These are phyloP conservation scores for Phytopythium chamaehyphon DNA, from an alignment of 352 stramenopile species.

Conservation along the genomic window DNA sequence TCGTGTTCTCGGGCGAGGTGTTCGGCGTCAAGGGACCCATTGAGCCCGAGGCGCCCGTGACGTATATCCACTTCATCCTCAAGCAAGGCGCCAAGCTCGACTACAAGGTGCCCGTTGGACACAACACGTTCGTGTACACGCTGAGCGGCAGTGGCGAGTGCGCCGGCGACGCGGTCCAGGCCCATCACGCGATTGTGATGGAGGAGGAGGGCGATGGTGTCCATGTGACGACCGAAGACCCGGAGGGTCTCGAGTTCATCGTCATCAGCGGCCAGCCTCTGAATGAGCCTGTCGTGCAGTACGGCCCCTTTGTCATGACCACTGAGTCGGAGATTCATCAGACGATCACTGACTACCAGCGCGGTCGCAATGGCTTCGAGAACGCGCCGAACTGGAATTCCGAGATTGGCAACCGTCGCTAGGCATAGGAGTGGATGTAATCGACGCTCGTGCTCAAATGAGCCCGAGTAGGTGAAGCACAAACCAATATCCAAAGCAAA, in stretches of 20 bases:
- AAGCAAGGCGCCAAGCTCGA: conserved; percentile 24
- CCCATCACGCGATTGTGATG: conserved; percentile 50
- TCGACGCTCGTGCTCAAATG: too few relatives aligned
- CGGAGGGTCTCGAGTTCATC: conserved; percentile 42
- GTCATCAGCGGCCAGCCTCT: conserved; percentile 49
- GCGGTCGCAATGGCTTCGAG: conserved; percentile 63
- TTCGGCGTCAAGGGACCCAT: conserved; percentile 36
- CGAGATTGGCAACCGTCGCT: conserved; percentile 36
- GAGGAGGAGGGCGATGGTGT: conserved; percentile 50
- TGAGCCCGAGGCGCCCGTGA: conserved; percentile 38
- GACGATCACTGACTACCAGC: conserved; percentile 45
- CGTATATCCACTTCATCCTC: conserved; percentile 51
- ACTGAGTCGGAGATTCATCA: conserved; percentile 44
- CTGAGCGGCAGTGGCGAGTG: conserved; percentile 26
- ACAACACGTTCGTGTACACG: conserved; percentile 43
- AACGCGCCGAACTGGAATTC: conserved; percentile 45
- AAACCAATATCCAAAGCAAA: too few relatives aligned
- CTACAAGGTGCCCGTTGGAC: conserved; percentile 32
- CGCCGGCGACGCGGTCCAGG: conserved; percentile 15
- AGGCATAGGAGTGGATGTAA: background rate
- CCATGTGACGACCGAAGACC: conserved; percentile 18
- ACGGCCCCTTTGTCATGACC: conserved; percentile 79
- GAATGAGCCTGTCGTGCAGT: conserved; percentile 56
- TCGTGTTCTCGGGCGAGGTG: conserved; percentile 48
- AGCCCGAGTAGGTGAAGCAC: too few relatives aligned